These are phyloP conservation scores for Herpetospermum pedunculosum DNA, from an alignment of 306 rosid genomes.

Conservation along the genomic window DNA sequence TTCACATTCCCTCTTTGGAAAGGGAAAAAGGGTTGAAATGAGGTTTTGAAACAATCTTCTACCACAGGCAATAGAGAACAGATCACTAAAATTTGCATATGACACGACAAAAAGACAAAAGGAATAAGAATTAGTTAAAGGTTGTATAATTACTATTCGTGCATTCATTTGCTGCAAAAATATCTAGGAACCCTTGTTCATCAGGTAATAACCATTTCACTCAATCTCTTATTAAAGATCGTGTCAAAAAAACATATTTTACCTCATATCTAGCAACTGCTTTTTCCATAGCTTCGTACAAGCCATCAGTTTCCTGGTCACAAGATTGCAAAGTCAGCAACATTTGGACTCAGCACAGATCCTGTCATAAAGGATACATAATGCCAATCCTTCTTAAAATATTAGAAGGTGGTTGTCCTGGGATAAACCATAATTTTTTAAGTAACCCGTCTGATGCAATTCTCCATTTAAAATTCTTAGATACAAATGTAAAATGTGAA, in stretches of 20 bases:
- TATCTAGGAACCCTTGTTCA: background rate
- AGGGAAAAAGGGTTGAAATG: background rate
- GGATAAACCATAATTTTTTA: constrained; percentile 22
- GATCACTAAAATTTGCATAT: background rate
- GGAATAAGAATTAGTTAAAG: background rate
- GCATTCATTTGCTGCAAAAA: background rate
- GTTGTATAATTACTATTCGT: background rate
- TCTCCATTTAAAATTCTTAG: background rate
- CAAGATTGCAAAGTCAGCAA: constrained; percentile 87
- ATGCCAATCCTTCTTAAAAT: constrained; percentile 42
- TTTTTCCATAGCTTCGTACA: constrained; percentile 75
- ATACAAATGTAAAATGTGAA: background rate
- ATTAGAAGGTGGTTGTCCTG: constrained; percentile 26
- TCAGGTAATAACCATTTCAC: background rate
- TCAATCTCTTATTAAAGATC: background rate
- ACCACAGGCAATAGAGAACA: background rate
- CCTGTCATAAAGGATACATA: constrained; percentile 51
- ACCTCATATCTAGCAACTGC: constrained; percentile 94
- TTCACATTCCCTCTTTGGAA: background rate
- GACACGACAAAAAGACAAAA: background rate
- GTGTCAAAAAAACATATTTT: constrained; percentile 7
- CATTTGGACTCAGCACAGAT: constrained; percentile 52
- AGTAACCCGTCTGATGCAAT: constrained; percentile 11
- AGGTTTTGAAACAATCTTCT: background rate
- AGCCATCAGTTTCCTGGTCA: constrained; percentile 91